Percentiles rank a stretch among this genome's conserved stretches.
Conservation (phyloP, 129 eudicot species). For the Arctium lappa region DNA sequence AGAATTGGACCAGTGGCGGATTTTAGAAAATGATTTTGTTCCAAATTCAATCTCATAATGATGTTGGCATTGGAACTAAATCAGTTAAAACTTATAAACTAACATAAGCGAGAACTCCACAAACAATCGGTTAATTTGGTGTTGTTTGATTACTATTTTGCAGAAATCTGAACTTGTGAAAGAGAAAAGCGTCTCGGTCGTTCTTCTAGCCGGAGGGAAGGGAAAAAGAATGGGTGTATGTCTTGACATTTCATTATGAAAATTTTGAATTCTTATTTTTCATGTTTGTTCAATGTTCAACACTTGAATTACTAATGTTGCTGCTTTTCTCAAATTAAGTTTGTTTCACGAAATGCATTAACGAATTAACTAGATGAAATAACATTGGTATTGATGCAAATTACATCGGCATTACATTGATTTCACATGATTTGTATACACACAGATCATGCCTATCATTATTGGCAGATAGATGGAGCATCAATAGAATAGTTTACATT, state of each 20-base stretch:
- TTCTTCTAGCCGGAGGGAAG: slow-evolving; percentile 96
- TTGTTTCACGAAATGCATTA: background rate
- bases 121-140: slow-evolving; percentile 5
- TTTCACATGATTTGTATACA: no score
- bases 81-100: background rate
- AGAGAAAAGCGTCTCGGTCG: slow-evolving; percentile 90
- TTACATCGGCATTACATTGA: background rate
- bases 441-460: no score
- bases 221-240: slow-evolving; percentile 98
- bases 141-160: background rate
- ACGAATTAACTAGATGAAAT: background rate
- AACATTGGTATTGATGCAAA: background rate
- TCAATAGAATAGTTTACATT: no score
- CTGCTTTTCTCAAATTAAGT: background rate
- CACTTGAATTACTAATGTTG: background rate
- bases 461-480: no score
- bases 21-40: background rate
- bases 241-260: background rate
- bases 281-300: background rate
- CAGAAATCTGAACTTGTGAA: slow-evolving; percentile 63
- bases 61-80: background rate
- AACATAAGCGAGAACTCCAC: background rate
- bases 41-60: background rate
- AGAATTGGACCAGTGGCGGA: background rate
- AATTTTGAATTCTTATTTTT: background rate